A percentile compares a stretch with the other conserved stretches of the same genome.
Evolutionary conservation across 768 basidiomycete genomes (phyloP).

Genomic region (Podaxis sp.): DNA sequence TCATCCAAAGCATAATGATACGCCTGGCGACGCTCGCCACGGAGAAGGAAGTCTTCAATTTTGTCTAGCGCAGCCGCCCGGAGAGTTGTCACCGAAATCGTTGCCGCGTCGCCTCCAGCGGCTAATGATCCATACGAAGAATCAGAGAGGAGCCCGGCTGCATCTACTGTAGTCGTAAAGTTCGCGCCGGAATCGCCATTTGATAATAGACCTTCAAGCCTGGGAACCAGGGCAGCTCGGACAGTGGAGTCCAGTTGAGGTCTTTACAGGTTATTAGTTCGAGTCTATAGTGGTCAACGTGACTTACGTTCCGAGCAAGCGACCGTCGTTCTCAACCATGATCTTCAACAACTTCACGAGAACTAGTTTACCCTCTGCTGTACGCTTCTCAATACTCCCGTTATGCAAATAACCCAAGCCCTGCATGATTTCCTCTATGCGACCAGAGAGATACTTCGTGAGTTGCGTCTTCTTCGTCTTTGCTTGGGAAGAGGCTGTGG

Average conservation of each 20-base stretch:
- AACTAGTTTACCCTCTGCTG: constrained; percentile 71
- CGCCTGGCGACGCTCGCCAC: constrained; percentile 83
- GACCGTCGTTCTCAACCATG: constrained; percentile 88
- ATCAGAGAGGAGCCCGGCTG: constrained; percentile 17
- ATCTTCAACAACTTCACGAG: constrained; percentile 71
- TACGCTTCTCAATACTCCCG: constrained; percentile 42
- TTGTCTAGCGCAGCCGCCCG: constrained; percentile 64
- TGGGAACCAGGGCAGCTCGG: constrained; percentile 66
- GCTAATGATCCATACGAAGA: constrained; percentile 2
- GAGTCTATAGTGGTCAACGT: background rate
- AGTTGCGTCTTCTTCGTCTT: constrained; percentile 87
- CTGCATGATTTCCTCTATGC: constrained; percentile 71
- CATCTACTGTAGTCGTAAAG: constrained; percentile 24
- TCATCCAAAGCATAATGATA: constrained; percentile 86
- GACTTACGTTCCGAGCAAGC: constrained; percentile 78
- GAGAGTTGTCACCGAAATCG: constrained; percentile 56
- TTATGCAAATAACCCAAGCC: constrained; percentile 65
- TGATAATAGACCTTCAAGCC: constrained; percentile 27
- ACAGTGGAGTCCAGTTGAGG: constrained; percentile 70
- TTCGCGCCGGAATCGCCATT: background rate
- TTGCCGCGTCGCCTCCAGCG: constrained; percentile 33
- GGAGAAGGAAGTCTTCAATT: constrained; percentile 74
- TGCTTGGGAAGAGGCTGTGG: constrained; percentile 54
- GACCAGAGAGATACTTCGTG: constrained; percentile 68
- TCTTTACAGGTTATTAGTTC: constrained; percentile 20